A percentile compares a stretch with the other conserved stretches of the same genome.
Conservation (phyloP, 1,284 basidiomycete species). For the Pseudozyma pruni region DNA sequence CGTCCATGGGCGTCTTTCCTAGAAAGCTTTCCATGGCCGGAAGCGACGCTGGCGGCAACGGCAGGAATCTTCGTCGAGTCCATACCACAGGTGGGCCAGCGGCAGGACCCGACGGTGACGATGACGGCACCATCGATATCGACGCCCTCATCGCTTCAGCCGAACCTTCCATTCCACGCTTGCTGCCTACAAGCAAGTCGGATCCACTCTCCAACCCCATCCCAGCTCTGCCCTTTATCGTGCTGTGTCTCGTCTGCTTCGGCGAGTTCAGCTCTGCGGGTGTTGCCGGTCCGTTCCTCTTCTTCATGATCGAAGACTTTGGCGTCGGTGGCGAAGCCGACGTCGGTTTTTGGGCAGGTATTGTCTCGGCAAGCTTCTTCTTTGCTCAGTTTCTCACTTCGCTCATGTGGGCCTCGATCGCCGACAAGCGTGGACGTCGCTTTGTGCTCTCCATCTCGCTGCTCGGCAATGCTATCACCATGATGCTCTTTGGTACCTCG, state of each 20-base stretch:
- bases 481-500: slow-evolving; percentile 84
- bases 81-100: slow-evolving; percentile 32
- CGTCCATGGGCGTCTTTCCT: slow-evolving; percentile 51
- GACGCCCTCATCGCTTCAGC: slow-evolving; percentile 39
- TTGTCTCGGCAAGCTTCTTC: slow-evolving; percentile 67
- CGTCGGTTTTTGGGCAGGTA: slow-evolving; percentile 67
- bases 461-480: slow-evolving; percentile 82
- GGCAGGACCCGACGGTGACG: slow-evolving; percentile 1
- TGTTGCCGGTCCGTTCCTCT: slow-evolving; percentile 67
- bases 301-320: slow-evolving; percentile 66
- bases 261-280: slow-evolving; percentile 79
- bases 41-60: slow-evolving; percentile 27
- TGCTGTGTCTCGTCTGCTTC: slow-evolving; percentile 65
- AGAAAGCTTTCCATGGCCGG: slow-evolving; percentile 27
- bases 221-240: slow-evolving; percentile 63
- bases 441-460: slow-evolving; percentile 86
- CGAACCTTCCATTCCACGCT: slow-evolving; percentile 40
- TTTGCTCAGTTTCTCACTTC: slow-evolving; percentile 79
- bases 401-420: slow-evolving; percentile 89
- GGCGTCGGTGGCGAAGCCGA: slow-evolving; percentile 62
- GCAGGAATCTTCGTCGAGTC: slow-evolving; percentile 20
- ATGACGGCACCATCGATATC: slow-evolving; percentile 32
- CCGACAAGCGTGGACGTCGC: slow-evolving; percentile 87
- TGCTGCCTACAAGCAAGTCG: slow-evolving; percentile 31
- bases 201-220: slow-evolving; percentile 59